Conservation (phyloP, 192 early-diverging fungal genomes). For the Coemansia sp. region DNA sequence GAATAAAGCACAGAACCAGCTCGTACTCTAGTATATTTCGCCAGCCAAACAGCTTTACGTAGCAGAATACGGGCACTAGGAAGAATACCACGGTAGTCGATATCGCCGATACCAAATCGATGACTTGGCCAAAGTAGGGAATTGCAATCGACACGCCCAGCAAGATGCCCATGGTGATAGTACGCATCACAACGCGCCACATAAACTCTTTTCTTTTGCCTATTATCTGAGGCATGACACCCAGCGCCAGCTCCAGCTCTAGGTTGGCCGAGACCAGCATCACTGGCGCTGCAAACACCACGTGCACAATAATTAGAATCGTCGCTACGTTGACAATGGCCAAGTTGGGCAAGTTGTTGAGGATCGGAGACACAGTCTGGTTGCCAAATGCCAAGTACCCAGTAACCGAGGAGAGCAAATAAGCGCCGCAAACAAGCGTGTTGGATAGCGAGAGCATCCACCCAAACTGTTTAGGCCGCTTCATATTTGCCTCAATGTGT, state of each 20-base stretch:
- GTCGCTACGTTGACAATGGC: slow-evolving; percentile 65
- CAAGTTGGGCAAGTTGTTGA: slow-evolving; percentile 70
- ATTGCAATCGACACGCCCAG: slow-evolving; percentile 69
- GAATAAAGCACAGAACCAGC: slow-evolving; percentile 37
- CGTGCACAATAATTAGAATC: slow-evolving; percentile 79
- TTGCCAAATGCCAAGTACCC: slow-evolving; percentile 80
- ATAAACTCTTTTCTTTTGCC: slow-evolving; percentile 60
- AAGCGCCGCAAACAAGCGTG: slow-evolving; percentile 69
- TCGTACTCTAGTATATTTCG: slow-evolving; percentile 46
- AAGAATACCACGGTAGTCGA: slow-evolving; percentile 84
- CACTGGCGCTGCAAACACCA: slow-evolving; percentile 81
- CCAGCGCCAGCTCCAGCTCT: slow-evolving; percentile 72
- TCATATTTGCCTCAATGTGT: slow-evolving; percentile 84
- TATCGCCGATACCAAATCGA: slow-evolving; percentile 80
- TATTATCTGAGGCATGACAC: slow-evolving; percentile 63
- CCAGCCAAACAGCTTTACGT: slow-evolving; percentile 76
- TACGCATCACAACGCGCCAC: slow-evolving; percentile 63
- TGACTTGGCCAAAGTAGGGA: slow-evolving; percentile 81
- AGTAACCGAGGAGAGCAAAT: slow-evolving; percentile 68
- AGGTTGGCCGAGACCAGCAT: slow-evolving; percentile 74
- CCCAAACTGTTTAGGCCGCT: slow-evolving; percentile 68
- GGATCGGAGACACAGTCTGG: slow-evolving; percentile 70
- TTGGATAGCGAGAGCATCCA: slow-evolving; percentile 68
- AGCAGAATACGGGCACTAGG: slow-evolving; percentile 79
- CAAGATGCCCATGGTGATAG: slow-evolving; percentile 64